These are phyloP conservation scores for Pulveroboletus sp. DNA, from an alignment of 768 basidiomycete genomes.

Conservation along the genomic window DNA sequence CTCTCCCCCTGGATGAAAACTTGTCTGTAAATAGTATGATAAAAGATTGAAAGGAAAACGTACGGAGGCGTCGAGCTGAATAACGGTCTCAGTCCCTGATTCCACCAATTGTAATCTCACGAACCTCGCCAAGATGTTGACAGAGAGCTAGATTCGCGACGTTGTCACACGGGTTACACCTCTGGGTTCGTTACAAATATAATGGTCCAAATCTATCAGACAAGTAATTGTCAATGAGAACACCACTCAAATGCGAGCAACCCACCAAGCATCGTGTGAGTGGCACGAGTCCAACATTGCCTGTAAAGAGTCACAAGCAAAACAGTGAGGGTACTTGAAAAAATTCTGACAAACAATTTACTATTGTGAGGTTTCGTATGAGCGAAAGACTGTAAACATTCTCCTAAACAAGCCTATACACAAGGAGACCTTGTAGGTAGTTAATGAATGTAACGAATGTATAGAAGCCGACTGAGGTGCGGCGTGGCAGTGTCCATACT, in stretches of 20 bases:
- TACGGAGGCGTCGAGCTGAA: slow-evolving; percentile 11
- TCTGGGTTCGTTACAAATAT: slow-evolving; percentile 21
- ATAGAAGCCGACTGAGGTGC: no score
- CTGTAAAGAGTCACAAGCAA: slow-evolving; percentile 6
- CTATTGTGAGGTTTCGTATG: no score
- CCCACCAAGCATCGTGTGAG: slow-evolving; percentile 25
- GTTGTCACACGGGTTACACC: background rate
- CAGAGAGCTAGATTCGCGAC: background rate
- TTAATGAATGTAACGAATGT: no score
- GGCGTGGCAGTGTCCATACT: no score
- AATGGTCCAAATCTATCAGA: slow-evolving; percentile 24
- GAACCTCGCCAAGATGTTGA: slow-evolving; percentile 9
- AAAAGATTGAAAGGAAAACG: background rate
- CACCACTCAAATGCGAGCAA: background rate
- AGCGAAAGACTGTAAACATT: no score
- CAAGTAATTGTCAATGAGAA: background rate
- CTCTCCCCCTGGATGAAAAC: slow-evolving; percentile 2
- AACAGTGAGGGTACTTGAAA: background rate
- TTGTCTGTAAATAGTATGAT: background rate
- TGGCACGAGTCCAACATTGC: slow-evolving; percentile 30
- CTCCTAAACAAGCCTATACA: no score
- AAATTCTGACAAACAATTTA: slow-evolving; percentile 24
- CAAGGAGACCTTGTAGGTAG: no score
- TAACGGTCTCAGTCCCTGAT: background rate
- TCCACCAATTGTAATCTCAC: background rate